Conservation (phyloP, 371 early-diverging fungal species). For the Choanephora cucurbitarum region DNA sequence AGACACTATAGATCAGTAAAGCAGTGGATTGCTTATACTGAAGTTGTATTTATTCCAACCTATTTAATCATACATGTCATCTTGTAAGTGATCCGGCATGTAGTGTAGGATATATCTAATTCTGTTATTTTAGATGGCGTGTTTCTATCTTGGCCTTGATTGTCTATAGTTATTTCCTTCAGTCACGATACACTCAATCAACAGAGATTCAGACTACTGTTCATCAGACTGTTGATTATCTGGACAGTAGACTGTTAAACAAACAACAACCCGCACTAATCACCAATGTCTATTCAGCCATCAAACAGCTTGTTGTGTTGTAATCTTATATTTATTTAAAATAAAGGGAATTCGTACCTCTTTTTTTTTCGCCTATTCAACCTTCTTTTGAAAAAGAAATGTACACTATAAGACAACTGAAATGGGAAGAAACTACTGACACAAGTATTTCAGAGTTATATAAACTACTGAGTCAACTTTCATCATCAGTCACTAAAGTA, state of each 20-base stretch:
- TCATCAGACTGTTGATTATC: constrained; percentile 41
- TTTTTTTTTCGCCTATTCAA: not conserved
- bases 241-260: constrained; percentile 53
- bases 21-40: constrained; percentile 60
- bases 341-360: constrained; percentile 3
- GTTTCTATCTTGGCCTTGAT: constrained; percentile 77
- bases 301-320: constrained; percentile 53
- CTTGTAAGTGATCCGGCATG: too few relatives aligned
- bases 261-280: constrained; percentile 3
- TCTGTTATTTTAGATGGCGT: constrained; percentile 55
- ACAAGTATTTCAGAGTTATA: not conserved
- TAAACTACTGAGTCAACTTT: constrained; percentile 23
- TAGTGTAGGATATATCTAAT: too few relatives aligned
- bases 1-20: too few relatives aligned
- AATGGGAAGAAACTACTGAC: too few relatives aligned
- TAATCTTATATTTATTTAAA: constrained; percentile 42
- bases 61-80: constrained; percentile 64
- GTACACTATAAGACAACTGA: too few relatives aligned
- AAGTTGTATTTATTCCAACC: constrained; percentile 75
- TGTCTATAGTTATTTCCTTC: constrained; percentile 79
- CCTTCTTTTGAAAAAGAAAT: too few relatives aligned
- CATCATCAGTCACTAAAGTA: constrained; percentile 16
- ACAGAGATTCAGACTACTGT: constrained; percentile 64
- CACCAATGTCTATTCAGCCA: constrained; percentile 50
- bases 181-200: constrained; percentile 78